A percentile compares a stretch with the other conserved stretches of the same genome.
Evolutionary conservation across 192 early-diverging fungal genomes (phyloP).

Genomic region (Backusella sp.): DNA sequence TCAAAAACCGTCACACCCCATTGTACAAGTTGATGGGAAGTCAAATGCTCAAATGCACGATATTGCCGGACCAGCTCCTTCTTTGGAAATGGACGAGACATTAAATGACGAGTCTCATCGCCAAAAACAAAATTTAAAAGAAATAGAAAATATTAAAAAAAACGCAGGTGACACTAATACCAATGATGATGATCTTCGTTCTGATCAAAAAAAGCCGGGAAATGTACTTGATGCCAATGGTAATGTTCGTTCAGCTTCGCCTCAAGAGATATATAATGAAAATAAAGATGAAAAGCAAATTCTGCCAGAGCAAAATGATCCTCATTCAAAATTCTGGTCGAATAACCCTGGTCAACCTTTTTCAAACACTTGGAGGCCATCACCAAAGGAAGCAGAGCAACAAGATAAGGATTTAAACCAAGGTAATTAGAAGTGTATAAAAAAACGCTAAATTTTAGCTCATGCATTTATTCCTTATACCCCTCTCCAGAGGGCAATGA

Average conservation of each 20-base stretch:
- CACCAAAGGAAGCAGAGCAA: not conserved
- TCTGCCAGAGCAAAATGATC: not conserved
- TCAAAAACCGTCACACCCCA: not conserved
- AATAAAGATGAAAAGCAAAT: not conserved
- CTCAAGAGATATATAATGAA: not conserved
- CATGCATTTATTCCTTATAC: not conserved
- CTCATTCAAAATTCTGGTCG: conserved; percentile 10
- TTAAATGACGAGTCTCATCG: not conserved
- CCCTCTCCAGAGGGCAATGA: not conserved
- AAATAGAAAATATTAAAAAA: conserved; percentile 9
- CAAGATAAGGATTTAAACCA: not conserved
- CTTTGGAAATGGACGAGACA: not conserved
- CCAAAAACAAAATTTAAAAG: not conserved
- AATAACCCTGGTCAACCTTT: not conserved
- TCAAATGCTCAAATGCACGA: not conserved
- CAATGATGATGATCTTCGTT: not conserved
- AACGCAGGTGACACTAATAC: not conserved
- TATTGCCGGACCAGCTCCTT: not conserved
- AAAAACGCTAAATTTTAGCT: not conserved
- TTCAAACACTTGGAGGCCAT: not conserved
- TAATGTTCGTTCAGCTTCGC: not conserved
- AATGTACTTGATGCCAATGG: conserved; percentile 11
- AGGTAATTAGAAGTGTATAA: not conserved
- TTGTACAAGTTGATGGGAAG: not conserved
- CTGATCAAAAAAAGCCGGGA: not conserved